phyloP scores from a whole-genome alignment of 306 rosid genomes.

The Sicyos baderoa region DNA sequence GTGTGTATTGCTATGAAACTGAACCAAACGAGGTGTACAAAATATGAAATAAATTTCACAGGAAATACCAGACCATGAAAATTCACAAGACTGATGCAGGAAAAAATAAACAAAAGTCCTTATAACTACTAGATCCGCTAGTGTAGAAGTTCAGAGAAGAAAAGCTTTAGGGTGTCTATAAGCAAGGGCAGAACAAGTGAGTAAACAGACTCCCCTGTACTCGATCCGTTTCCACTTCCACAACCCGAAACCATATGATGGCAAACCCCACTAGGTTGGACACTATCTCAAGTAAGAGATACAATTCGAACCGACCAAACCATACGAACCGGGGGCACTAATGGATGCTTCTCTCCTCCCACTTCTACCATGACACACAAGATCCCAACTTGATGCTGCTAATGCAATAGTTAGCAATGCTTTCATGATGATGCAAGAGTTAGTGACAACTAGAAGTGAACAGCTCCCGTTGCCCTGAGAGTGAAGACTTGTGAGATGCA shows the following conservation, averaged over 20 bases:
- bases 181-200: constrained; percentile 12
- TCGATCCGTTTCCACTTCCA: constrained; percentile 12
- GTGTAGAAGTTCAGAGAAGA: not conserved
- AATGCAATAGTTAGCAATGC: constrained; percentile 68
- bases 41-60: constrained; percentile 12
- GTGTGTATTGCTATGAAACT: constrained; percentile 22
- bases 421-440: constrained; percentile 76
- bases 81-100: constrained; percentile 22
- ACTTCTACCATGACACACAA: constrained; percentile 41
- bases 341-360: constrained; percentile 12
- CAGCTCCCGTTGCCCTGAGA: constrained; percentile 54
- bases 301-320: not conserved
- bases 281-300: constrained; percentile 16
- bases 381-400: constrained; percentile 46
- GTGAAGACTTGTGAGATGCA: constrained; percentile 66
- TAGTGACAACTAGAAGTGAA: constrained; percentile 70
- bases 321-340: constrained; percentile 4
- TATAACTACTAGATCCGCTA: constrained; percentile 8
- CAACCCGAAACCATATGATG: constrained; percentile 4
- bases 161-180: constrained; percentile 3
- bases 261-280: constrained; percentile 15
- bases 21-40: constrained; percentile 20
- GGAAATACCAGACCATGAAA: constrained; percentile 19
- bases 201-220: constrained; percentile 13
- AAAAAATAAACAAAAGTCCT: constrained; percentile 10